These are phyloP conservation scores for Tolypocladium ophioglossoides DNA, from an alignment of 2,329 filamentous ascomycete species.

Conservation along the genomic window DNA sequence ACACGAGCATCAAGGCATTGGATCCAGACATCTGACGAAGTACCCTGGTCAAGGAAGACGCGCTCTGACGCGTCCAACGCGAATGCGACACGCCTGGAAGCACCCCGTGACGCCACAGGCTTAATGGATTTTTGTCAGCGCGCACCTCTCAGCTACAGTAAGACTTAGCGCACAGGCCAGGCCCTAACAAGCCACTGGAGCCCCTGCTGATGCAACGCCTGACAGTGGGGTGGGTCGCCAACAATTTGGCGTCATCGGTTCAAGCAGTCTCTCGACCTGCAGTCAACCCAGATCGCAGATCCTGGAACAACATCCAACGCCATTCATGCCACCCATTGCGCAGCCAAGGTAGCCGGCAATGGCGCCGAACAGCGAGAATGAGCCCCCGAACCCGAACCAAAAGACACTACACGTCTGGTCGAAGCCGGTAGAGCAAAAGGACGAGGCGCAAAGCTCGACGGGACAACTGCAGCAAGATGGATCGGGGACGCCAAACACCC, in stretches of 20 bases:
- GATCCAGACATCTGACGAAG: too few relatives aligned
- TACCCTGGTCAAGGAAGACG: constrained; percentile 16
- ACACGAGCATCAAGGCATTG: neutral
- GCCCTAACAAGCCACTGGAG: neutral
- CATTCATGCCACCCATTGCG: constrained; percentile 3
- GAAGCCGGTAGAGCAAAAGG: constrained; percentile 19
- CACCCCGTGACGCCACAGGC: constrained; percentile 12
- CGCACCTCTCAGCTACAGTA: constrained; percentile 7
- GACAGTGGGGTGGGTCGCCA: neutral
- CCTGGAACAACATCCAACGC: neutral
- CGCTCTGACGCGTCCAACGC: constrained; percentile 18
- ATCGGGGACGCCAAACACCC: constrained; percentile 12
- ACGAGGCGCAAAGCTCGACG: constrained; percentile 7
- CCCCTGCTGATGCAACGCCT: neutral
- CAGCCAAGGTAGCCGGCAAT: constrained; percentile 21
- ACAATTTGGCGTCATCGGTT: neutral
- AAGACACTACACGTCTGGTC: constrained; percentile 26
- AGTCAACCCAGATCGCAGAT: neutral
- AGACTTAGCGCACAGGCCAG: neutral
- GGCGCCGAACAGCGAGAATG: constrained; percentile 19
- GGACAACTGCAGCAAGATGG: constrained; percentile 3
- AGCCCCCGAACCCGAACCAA: constrained; percentile 12
- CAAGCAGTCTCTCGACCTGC: neutral
- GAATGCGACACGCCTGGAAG: constrained; percentile 14
- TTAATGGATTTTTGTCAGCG: constrained; percentile 19